phyloP scores from a whole-genome alignment of 371 early-diverging fungal species.

The Conidiobolus coronatus region DNA sequence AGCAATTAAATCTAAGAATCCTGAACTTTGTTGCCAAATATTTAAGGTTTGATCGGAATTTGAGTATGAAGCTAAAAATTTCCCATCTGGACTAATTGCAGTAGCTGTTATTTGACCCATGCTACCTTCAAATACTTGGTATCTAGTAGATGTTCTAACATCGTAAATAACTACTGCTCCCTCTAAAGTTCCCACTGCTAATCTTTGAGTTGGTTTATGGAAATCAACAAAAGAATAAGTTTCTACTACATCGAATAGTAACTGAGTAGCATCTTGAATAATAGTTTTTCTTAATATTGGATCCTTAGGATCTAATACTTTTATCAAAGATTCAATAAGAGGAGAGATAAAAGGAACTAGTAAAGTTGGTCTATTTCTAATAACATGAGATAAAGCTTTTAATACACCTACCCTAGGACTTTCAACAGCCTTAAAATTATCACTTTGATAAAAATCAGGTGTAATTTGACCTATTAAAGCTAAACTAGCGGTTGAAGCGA shows the following conservation, averaged over 20 bases:
- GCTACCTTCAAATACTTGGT: slow-evolving; percentile 51
- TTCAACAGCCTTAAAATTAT: slow-evolving; percentile 33
- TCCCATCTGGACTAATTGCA: slow-evolving; percentile 58
- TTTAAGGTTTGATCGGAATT: slow-evolving; percentile 39
- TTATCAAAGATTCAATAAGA: slow-evolving; percentile 57
- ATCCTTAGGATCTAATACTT: slow-evolving; percentile 58
- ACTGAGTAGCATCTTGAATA: slow-evolving; percentile 37
- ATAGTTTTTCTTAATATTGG: slow-evolving; percentile 45
- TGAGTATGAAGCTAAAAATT: slow-evolving; percentile 49
- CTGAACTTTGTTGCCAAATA: slow-evolving; percentile 48
- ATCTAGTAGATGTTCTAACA: slow-evolving; percentile 60
- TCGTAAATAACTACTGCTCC: slow-evolving; percentile 62
- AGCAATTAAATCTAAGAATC: slow-evolving; percentile 45
- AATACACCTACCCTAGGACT: slow-evolving; percentile 29
- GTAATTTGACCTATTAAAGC: slow-evolving; percentile 12
- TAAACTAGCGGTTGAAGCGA: slow-evolving; percentile 25
- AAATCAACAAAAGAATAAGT: slow-evolving; percentile 55
- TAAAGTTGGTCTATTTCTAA: slow-evolving; percentile 45
- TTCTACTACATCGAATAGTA: slow-evolving; percentile 52
- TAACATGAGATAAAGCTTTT: slow-evolving; percentile 43
- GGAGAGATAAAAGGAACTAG: slow-evolving; percentile 30
- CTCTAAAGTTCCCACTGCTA: slow-evolving; percentile 57
- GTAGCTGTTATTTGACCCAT: slow-evolving; percentile 34
- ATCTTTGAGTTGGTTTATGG: slow-evolving; percentile 44
- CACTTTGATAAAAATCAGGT: slow-evolving; percentile 47